Evolutionary conservation across 2,329 filamentous ascomycete genomes (phyloP), one percentile per base, ranked within the genome.

Genomic region (Botrytis tulipae): DNA sequence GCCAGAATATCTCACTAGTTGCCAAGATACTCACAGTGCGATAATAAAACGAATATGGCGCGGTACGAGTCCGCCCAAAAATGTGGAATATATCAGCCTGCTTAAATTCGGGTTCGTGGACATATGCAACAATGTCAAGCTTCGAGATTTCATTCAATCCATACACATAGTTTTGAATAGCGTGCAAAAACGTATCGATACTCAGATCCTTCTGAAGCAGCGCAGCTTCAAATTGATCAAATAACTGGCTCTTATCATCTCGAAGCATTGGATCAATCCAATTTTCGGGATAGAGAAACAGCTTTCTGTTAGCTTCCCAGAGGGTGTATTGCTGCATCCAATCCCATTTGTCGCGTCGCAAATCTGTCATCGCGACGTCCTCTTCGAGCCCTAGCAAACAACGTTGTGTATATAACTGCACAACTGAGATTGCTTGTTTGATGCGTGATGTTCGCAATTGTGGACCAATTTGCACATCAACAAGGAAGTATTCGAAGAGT

Each of bases 261-360:
- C 82, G 77, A 14, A 83, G 75, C 1, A 72, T 70, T 0, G 81
- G 78, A 1, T 79, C 78, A 25, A 82, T 60, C 76, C 76, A 83
- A 70, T 82, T 82, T 75, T 83, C 82, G 0, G 81, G 82, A 51
- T 79, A 81, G 6, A 82, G 67, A 65, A 80, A 82, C 7, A 82
- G 73, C 71, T 82, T 78, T 0, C 79, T 74, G 69, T 80, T 80
- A 4, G 80, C 82, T 69, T 79, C 74, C 80, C 81, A 82, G 0
- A 80, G 37, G 1, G 60, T 48, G 29, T 81, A 79, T 46, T 72
- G 65, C 22, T 73, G 42, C 40, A 82, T 80, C 78, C 78, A 80
- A 20, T 75, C 67, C 81, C 80, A 81, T 18, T 65, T 65, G 7
- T 44, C 62, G n/a, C n/a, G 40, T 29, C 16, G 20, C 20, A 44